Evolutionary conservation across 805 yeast genomes (phyloP).

Genomic region (Kluyveromyces starmeri): DNA sequence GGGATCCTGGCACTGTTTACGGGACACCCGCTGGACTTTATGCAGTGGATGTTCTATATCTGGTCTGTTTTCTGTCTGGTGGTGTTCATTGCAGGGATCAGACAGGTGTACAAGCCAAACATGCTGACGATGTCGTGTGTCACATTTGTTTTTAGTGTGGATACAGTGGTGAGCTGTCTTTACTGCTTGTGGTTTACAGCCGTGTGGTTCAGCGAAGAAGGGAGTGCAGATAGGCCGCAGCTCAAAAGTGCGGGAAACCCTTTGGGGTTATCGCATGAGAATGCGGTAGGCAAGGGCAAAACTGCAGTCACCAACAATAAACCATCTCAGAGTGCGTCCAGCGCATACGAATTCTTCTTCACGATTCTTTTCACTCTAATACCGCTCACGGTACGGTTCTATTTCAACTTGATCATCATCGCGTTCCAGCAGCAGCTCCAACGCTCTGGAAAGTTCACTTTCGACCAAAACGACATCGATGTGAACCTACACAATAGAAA

Average conservation of each 20-base stretch:
- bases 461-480: constrained; percentile 31
- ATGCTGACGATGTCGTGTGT: constrained; percentile 56
- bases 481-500: constrained; percentile 29
- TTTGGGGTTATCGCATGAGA: constrained; percentile 6
- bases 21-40: constrained; percentile 72
- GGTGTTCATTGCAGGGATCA: constrained; percentile 52
- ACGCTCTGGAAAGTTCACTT: constrained; percentile 36
- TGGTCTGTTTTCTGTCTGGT: constrained; percentile 56
- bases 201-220: constrained; percentile 61
- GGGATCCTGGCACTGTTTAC: constrained; percentile 83
- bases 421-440: constrained; percentile 53
- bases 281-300: no score
- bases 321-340: constrained; percentile 55
- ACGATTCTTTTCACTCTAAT: constrained; percentile 43
- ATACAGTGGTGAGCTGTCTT: constrained; percentile 55
- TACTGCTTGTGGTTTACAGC: constrained; percentile 68
- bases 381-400: constrained; percentile 43
- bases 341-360: constrained; percentile 46
- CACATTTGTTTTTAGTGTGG: constrained; percentile 53
- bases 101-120: constrained; percentile 42
- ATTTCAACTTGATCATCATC: constrained; percentile 49
- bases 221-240: constrained; percentile 17
- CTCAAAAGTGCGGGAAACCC: constrained; percentile 8
- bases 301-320: constrained; percentile 14
- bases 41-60: constrained; percentile 76